Percentiles rank a stretch among this genome's conserved stretches.
phyloP scores from a whole-genome alignment of 306 rosid genomes.

The Abrus pulchellus region DNA sequence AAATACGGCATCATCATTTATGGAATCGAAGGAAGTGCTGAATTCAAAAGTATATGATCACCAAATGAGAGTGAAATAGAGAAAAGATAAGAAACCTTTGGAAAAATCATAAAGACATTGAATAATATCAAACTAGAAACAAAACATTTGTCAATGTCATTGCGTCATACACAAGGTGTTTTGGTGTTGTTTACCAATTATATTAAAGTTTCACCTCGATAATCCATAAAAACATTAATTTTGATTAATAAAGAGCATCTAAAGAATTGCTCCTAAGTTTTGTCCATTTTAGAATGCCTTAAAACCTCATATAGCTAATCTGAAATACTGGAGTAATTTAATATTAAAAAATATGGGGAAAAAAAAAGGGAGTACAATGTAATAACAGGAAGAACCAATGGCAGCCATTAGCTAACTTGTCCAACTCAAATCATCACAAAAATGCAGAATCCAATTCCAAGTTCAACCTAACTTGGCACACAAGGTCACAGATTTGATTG shows the following conservation, averaged over 20 bases:
- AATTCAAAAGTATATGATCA: neutral
- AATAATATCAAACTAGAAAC: neutral
- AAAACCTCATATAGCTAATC: neutral
- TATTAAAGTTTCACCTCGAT: no score
- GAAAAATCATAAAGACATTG: neutral
- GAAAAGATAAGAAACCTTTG: conserved; percentile 3
- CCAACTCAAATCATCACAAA: neutral
- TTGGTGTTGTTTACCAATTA: no score
- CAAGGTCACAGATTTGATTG: conserved; percentile 13
- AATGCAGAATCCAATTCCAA: neutral
- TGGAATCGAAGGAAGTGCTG: conserved; percentile 5
- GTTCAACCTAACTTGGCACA: neutral
- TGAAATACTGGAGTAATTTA: neutral
- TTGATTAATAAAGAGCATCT: no score
- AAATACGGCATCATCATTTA: neutral
- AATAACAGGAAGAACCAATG: neutral
- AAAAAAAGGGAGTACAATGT: neutral
- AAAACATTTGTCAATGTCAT: conserved; percentile 6
- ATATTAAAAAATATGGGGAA: neutral
- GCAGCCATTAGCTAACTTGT: conserved; percentile 24
- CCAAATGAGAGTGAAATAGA: neutral
- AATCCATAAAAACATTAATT: no score
- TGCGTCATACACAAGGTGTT: neutral
- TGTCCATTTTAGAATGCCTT: neutral
- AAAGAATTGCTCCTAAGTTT: neutral